phyloP scores from a whole-genome alignment of 2,329 filamentous ascomycete species.

The Mycogone perniciosa region DNA sequence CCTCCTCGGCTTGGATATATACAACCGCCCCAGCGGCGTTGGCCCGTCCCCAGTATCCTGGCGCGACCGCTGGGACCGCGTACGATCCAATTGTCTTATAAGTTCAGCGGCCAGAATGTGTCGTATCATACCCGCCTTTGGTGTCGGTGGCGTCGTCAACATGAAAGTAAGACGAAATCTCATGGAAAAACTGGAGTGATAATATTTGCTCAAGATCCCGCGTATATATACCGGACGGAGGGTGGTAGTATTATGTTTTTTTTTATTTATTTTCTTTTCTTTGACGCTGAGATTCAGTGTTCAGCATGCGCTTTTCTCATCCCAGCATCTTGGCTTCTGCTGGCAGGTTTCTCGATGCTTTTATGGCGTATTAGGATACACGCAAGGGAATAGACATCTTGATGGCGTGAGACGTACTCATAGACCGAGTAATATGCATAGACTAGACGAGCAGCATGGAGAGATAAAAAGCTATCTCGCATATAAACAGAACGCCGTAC shows the following conservation, averaged over 20 bases:
- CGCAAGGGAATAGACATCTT: no score
- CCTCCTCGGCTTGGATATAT: constrained; percentile 76
- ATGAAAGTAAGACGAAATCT: constrained; percentile 59
- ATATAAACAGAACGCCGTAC: not conserved
- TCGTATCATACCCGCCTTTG: constrained; percentile 83
- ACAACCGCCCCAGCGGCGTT: constrained; percentile 56
- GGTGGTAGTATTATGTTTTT: not conserved
- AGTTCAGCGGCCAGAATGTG: constrained; percentile 72
- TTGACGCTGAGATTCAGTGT: not conserved
- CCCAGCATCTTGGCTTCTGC: no score
- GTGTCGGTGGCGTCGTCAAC: constrained; percentile 82
- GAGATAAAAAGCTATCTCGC: not conserved
- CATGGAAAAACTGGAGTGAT: constrained; percentile 53
- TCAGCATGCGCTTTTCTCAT: not conserved
- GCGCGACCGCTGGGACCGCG: constrained; percentile 56
- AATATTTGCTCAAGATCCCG: no score
- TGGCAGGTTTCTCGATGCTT: no score
- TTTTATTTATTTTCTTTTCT: not conserved
- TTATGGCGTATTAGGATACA: no score
- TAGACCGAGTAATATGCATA: no score
- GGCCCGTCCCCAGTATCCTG: constrained; percentile 30
- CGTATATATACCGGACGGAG: not conserved
- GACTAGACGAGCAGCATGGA: no score
- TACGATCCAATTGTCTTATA: constrained; percentile 69
- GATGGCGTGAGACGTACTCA: no score